Evolutionary conservation across 2,329 filamentous ascomycete species (phyloP).

Genomic region (Paraphaeosphaeria sporulosa): DNA sequence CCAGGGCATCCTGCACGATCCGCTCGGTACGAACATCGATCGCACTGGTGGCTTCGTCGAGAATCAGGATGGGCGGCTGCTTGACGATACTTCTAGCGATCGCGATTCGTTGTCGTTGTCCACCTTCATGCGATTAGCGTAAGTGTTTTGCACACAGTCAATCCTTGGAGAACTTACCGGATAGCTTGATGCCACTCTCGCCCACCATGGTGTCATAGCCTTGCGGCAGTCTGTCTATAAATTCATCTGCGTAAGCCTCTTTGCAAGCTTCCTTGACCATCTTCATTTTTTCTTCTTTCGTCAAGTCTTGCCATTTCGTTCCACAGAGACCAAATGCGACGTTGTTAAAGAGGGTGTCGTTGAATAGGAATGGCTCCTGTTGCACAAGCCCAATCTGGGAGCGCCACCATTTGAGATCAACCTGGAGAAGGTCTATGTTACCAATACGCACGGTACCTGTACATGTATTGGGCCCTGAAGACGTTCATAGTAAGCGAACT

Average conservation of each 20-base stretch:
- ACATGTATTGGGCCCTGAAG: slow-evolving; percentile 38
- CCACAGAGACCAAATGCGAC: slow-evolving; percentile 49
- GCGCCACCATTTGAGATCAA: slow-evolving; percentile 55
- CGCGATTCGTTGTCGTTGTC: slow-evolving; percentile 82
- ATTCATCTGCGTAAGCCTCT: slow-evolving; percentile 50
- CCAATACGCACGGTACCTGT: slow-evolving; percentile 43
- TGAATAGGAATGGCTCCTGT: slow-evolving; percentile 53
- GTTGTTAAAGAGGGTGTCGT: slow-evolving; percentile 50
- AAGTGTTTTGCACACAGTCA: background rate
- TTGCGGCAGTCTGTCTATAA: slow-evolving; percentile 53
- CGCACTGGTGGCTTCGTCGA: slow-evolving; percentile 80
- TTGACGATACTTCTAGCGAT: slow-evolving; percentile 76
- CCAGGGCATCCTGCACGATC: slow-evolving; percentile 65
- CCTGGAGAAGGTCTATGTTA: slow-evolving; percentile 31
- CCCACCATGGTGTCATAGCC: slow-evolving; percentile 78
- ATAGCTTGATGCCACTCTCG: slow-evolving; percentile 78
- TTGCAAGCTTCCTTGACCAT: slow-evolving; percentile 56
- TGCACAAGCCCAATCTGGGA: slow-evolving; percentile 55
- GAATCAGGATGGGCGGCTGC: slow-evolving; percentile 69
- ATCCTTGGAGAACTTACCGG: slow-evolving; percentile 55
- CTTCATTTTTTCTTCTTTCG: slow-evolving; percentile 63
- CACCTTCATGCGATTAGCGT: slow-evolving; percentile 42
- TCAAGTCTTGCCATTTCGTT: slow-evolving; percentile 58
- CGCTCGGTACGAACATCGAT: slow-evolving; percentile 64
- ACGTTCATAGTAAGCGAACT: background rate